Evolutionary conservation across 2,329 filamentous ascomycete species (phyloP).

Genomic region (Xylariaceae sp.): DNA sequence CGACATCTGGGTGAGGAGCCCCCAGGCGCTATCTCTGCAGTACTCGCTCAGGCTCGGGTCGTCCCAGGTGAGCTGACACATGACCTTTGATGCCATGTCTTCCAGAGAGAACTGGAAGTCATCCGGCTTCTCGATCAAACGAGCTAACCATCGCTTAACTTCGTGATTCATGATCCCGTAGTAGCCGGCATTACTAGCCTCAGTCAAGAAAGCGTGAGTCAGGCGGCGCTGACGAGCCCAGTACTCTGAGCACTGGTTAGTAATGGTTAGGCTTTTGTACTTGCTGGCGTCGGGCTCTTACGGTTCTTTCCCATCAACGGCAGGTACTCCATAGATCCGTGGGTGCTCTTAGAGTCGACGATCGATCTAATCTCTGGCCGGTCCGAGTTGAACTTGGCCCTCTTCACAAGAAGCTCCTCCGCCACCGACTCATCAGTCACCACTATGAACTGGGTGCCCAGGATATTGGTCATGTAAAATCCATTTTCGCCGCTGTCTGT

Average conservation of each 20-base stretch:
- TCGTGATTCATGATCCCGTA: constrained; percentile 44
- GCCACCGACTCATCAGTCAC: constrained; percentile 47
- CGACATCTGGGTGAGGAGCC: constrained; percentile 52
- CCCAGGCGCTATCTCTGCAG: constrained; percentile 48
- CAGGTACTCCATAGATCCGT: constrained; percentile 51
- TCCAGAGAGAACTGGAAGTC: constrained; percentile 46
- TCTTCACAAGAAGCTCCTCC: constrained; percentile 47
- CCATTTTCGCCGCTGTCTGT: constrained; percentile 26
- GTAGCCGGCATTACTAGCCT: constrained; percentile 31
- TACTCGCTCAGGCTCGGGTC: constrained; percentile 43
- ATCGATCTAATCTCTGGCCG: constrained; percentile 42
- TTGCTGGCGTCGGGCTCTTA: constrained; percentile 26
- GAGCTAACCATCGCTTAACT: constrained; percentile 46
- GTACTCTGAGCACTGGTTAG: constrained; percentile 36
- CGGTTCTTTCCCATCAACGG: constrained; percentile 52
- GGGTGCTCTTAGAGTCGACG: constrained; percentile 48
- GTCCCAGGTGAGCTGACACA: constrained; percentile 50
- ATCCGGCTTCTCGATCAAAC: constrained; percentile 44
- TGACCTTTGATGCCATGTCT: constrained; percentile 53
- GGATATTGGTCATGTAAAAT: constrained; percentile 32
- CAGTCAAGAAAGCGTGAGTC: constrained; percentile 45
- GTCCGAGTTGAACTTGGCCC: constrained; percentile 47
- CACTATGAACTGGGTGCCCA: constrained; percentile 35
- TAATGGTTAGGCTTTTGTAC: too few relatives aligned
- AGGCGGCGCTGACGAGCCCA: constrained; percentile 50